A percentile compares a stretch with the other conserved stretches of the same genome.
Conservation (phyloP, 345 rosid species). For the Salix caprea region DNA sequence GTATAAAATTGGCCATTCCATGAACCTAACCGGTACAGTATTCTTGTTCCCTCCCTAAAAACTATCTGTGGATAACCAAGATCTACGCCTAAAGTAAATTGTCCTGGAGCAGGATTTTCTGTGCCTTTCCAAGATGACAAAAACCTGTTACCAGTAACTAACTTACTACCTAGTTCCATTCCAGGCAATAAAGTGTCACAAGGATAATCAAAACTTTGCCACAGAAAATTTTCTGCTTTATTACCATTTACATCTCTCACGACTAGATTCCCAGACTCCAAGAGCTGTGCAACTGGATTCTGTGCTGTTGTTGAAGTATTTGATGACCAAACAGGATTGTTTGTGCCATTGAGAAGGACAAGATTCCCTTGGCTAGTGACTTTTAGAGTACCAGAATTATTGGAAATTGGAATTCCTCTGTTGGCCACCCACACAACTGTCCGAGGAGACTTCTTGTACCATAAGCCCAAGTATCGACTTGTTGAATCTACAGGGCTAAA, state of each 20-base stretch:
- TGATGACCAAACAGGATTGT: not conserved
- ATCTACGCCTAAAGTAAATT: not conserved
- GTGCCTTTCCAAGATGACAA: not conserved
- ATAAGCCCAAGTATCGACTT: not conserved
- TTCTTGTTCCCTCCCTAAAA: not conserved
- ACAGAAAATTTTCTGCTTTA: not conserved
- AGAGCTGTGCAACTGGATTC: not conserved
- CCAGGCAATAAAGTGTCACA: not conserved
- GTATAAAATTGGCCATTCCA: not conserved
- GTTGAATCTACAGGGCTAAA: not conserved
- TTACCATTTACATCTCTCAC: not conserved
- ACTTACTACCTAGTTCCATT: not conserved
- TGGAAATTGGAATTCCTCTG: not conserved
- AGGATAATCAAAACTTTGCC: constrained; percentile 8
- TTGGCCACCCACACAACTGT: not conserved
- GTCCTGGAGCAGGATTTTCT: not conserved
- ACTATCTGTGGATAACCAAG: not conserved
- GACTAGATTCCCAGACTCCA: not conserved
- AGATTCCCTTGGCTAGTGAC: not conserved
- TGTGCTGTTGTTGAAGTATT: not conserved
- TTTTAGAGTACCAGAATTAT: not conserved
- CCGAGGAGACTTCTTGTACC: not conserved
- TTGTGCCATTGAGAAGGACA: not conserved
- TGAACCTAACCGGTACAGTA: not conserved
- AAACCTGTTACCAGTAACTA: not conserved